Conservation (phyloP, 2,329 filamentous ascomycete species). For the Rhinocladiella mackenziei region DNA sequence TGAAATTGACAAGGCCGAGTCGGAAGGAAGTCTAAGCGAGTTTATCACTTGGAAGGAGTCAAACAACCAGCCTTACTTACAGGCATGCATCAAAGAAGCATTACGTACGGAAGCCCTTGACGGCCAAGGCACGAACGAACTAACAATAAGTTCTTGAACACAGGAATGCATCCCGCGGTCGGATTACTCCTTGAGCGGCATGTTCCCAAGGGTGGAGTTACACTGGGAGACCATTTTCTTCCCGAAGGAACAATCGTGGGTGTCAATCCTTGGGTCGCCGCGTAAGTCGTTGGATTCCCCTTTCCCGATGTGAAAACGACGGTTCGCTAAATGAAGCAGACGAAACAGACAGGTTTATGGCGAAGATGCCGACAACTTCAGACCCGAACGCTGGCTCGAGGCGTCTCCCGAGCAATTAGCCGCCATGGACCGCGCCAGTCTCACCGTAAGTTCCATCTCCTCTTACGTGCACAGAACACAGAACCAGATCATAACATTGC, state of each 20-base stretch:
- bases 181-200: constrained; percentile 27
- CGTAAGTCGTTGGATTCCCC: no score
- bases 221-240: constrained; percentile 15
- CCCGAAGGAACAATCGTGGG: constrained; percentile 11
- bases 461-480: constrained; percentile 4
- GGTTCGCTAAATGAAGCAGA: not conserved
- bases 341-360: constrained; percentile 19
- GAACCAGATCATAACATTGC: constrained; percentile 16
- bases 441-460: constrained; percentile 5
- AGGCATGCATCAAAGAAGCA: constrained; percentile 23
- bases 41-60: constrained; percentile 66
- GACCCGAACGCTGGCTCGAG: constrained; percentile 34
- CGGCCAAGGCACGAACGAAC: no score
- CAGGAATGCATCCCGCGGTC: constrained; percentile 25
- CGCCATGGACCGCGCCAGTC: constrained; percentile 3
- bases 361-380: constrained; percentile 22
- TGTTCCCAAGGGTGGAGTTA: constrained; percentile 22
- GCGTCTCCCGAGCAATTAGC: not conserved
- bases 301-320: no score
- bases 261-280: no score
- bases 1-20: constrained; percentile 4
- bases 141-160: no score
- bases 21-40: constrained; percentile 40
- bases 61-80: constrained; percentile 40
- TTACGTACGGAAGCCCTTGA: no score